These are phyloP conservation scores for Leishmania braziliensis DNA, from an alignment of 208 protist species.

Conservation along the genomic window DNA sequence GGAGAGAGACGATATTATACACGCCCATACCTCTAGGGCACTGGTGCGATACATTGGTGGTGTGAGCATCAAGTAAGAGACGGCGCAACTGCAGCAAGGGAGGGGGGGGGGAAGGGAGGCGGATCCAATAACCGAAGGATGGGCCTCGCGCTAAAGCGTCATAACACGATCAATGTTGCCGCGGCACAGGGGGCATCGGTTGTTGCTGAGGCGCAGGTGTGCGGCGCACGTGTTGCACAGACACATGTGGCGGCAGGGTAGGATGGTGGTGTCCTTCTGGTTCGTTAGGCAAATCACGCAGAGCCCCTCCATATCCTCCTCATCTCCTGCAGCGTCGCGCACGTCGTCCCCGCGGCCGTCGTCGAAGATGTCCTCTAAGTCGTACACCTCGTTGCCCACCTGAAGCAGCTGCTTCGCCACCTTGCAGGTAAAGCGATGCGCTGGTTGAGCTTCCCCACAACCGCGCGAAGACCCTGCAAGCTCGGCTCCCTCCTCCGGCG, in stretches of 20 bases:
- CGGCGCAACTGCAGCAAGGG: not conserved
- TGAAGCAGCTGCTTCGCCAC: constrained; percentile 78
- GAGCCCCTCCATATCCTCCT: constrained; percentile 41
- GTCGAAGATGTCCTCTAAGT: constrained; percentile 83
- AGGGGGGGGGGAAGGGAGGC: not conserved
- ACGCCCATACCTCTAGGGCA: not conserved
- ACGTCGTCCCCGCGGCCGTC: constrained; percentile 40
- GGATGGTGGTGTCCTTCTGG: constrained; percentile 79
- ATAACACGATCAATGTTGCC: constrained; percentile 69
- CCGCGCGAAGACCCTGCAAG: not conserved
- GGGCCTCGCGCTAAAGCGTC: constrained; percentile 36
- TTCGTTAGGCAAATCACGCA: constrained; percentile 93
- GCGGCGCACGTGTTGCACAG: constrained; percentile 88
- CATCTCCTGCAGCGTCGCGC: constrained; percentile 13
- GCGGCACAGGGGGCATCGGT: constrained; percentile 93
- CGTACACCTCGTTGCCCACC: constrained; percentile 71
- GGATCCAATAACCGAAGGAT: not conserved
- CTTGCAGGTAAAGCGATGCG: constrained; percentile 18
- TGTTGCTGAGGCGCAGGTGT: constrained; percentile 71
- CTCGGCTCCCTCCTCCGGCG: not conserved
- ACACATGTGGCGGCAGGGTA: constrained; percentile 94
- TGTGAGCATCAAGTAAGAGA: not conserved
- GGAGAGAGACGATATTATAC: not conserved
- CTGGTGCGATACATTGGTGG: not conserved
- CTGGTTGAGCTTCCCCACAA: not conserved